These are phyloP conservation scores for Sarocladium strictum DNA, from an alignment of 2,329 filamentous ascomycete genomes.

Conservation along the genomic window DNA sequence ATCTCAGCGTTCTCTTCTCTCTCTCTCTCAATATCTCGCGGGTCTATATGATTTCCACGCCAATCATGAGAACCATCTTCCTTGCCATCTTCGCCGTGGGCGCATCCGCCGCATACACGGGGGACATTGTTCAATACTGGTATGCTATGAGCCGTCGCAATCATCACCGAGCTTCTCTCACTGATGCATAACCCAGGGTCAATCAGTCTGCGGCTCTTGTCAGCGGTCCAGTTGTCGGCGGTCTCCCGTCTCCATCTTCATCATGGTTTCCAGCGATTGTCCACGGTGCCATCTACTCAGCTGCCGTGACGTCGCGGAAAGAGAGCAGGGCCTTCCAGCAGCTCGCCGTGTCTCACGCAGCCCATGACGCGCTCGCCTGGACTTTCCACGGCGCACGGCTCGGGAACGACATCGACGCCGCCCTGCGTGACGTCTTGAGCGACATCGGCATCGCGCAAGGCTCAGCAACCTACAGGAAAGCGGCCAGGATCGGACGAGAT, in stretches of 20 bases:
- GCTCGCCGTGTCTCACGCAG: conserved; percentile 13
- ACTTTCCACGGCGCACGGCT: conserved; percentile 11
- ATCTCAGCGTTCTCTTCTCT: no score
- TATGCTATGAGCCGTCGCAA: neutral
- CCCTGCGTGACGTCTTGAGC: conserved; percentile 9
- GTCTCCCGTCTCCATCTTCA: neutral
- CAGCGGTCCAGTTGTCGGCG: neutral
- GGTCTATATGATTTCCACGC: no score
- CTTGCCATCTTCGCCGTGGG: neutral
- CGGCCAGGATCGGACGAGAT: conserved; percentile 9
- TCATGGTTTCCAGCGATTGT: neutral
- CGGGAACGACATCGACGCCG: conserved; percentile 9
- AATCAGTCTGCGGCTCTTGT: neutral
- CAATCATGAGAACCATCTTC: neutral
- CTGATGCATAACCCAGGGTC: neutral
- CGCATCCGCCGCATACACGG: neutral
- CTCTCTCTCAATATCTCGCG: no score
- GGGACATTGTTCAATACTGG: neutral
- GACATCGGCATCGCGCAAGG: conserved; percentile 11
- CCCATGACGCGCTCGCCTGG: conserved; percentile 12
- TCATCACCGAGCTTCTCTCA: neutral
- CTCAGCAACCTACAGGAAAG: conserved; percentile 8
- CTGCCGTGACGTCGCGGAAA: neutral
- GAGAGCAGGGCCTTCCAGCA: conserved; percentile 11
- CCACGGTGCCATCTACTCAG: neutral